These are phyloP conservation scores for Ogataea kodamae DNA, from an alignment of 805 yeast species.

Conservation along the genomic window DNA sequence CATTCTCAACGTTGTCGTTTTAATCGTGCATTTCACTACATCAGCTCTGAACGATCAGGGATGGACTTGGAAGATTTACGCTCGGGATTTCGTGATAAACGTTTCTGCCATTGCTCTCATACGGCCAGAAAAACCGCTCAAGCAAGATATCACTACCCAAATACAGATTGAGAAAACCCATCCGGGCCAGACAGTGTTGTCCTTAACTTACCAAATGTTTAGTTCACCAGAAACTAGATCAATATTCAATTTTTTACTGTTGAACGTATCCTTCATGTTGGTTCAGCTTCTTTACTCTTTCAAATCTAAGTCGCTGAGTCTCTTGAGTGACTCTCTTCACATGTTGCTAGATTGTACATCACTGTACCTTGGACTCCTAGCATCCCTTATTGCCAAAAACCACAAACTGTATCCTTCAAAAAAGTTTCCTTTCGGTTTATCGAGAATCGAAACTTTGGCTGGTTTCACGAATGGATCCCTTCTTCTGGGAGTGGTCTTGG, in stretches of 20 bases:
- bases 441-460: slow-evolving; percentile 83
- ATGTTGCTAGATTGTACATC: slow-evolving; percentile 96
- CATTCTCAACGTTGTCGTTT: slow-evolving; percentile 18
- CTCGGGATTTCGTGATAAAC: slow-evolving; percentile 13
- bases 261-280: slow-evolving; percentile 91
- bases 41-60: slow-evolving; percentile 4
- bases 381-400: slow-evolving; percentile 51
- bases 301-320: slow-evolving; percentile 86
- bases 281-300: slow-evolving; percentile 89
- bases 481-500: slow-evolving; percentile 82
- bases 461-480: slow-evolving; percentile 95
- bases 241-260: slow-evolving; percentile 78
- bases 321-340: slow-evolving; percentile 89
- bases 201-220: slow-evolving; percentile 35
- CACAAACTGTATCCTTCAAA: slow-evolving; percentile 24
- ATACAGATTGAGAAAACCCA: slow-evolving; percentile 3
- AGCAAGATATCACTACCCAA: background rate
- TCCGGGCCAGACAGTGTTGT: slow-evolving; percentile 17
- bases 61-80: slow-evolving; percentile 9
- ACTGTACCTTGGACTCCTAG: slow-evolving; percentile 81
- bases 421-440: slow-evolving; percentile 80
- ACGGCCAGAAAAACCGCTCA: slow-evolving; percentile 11
- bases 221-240: slow-evolving; percentile 72
- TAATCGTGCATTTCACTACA: slow-evolving; percentile 15
- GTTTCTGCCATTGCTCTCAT: slow-evolving; percentile 14